Base-by-base conservation (phyloP, 768 basidiomycete genomes). In the Lactifluus subvellereus region DNA sequence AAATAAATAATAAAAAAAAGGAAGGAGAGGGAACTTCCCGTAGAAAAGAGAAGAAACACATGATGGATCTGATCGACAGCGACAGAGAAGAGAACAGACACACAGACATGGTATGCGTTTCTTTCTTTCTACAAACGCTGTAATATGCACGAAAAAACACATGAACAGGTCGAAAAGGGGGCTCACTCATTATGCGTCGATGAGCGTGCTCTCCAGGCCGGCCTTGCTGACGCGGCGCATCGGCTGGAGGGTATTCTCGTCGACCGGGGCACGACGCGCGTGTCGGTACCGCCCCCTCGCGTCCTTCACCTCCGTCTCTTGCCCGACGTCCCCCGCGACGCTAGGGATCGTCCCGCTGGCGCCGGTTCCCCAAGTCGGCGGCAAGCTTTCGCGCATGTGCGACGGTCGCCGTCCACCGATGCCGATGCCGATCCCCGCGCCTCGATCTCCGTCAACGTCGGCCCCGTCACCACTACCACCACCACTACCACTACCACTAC, bases 171-270 rank as follows among this genome's bases (percentile, higher is more conserved):
- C 20, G 10, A 9, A 3, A 18, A 16, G 9, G 13, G 9, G 40
- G 32, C 16, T 16, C 48, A 32, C 20, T 13, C 0, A 4, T 53
- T 45, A 58, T 10, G 32, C 13, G n/a, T 59, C 54, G 33, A 20
- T 13, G 20, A 30, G 47, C 38, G 67, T 61, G 20, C 85, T 92
- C 77, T 97, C 94, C 66, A 97, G 74, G 37, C 94, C 94, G 6
- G 94, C 94, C 76, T 97, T 97, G 72, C 91, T 94, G 64, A 94
- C 94, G 66, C 94, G 79, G 64, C 94, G 77, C 80, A 90, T 80
- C 32, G 94, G 94, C 73, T 96, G 94, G 66, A 96, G 74, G 40
- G 94, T 96, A 48, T 77, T 87, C 74, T 91, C 88, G 70, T 95
- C 82, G 32, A 95, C 93, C 2, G 94, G 94, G 33, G 92, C 91